phyloP scores from a whole-genome alignment of 306 rosid genomes.

The Lotus japonicus region DNA sequence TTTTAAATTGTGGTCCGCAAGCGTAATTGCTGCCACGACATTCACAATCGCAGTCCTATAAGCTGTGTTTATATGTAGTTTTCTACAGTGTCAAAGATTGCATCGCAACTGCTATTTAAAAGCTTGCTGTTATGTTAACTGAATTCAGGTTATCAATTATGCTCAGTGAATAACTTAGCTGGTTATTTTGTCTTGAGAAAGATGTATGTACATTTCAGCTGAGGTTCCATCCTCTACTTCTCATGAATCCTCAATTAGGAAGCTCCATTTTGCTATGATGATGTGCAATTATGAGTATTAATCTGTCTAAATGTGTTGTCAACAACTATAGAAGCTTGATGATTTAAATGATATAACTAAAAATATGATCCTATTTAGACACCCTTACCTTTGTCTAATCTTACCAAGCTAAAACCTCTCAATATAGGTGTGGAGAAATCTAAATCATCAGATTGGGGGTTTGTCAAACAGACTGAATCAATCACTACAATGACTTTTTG shows the following conservation, averaged over 20 bases:
- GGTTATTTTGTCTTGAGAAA: not conserved
- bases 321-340: slow-evolving; percentile 1
- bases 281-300: not conserved
- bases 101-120: no score
- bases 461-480: not conserved
- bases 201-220: not conserved
- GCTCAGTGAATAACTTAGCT: not conserved
- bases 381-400: not conserved
- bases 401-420: not conserved
- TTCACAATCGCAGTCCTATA: no score
- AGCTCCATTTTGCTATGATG: not conserved
- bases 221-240: no score
- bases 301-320: not conserved
- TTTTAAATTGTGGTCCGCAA: no score
- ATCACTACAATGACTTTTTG: not conserved
- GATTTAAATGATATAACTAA: not conserved
- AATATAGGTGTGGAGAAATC: no score
- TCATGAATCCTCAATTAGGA: not conserved
- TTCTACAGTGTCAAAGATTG: no score
- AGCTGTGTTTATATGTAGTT: no score
- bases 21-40: no score
- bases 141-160: not conserved
- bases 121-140: not conserved
- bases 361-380: no score
- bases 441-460: not conserved